Percentiles rank a stretch among this genome's conserved stretches.
phyloP scores from a whole-genome alignment of 306 rosid genomes.

The Begonia peltatifolia region DNA sequence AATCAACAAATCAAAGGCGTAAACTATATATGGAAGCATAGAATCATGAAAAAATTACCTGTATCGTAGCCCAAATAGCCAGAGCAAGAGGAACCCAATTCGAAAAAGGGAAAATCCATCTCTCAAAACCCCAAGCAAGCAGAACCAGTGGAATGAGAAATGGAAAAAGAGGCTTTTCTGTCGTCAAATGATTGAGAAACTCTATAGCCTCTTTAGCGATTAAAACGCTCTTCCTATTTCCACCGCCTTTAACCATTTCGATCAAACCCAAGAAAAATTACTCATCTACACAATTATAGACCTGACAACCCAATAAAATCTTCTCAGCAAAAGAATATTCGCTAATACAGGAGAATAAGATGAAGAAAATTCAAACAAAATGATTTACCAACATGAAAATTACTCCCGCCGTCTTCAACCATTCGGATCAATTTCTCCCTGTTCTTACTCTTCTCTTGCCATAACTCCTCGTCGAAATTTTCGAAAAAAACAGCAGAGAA shows the following conservation, averaged over 20 bases:
- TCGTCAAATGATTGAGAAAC: slow-evolving; percentile 29
- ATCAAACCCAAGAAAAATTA: background rate
- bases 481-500: no score
- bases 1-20: background rate
- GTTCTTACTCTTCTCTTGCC: no score
- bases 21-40: no score
- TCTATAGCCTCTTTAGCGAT: slow-evolving; percentile 32
- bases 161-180: slow-evolving; percentile 45
- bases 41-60: slow-evolving; percentile 27
- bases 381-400: no score
- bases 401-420: no score
- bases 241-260: slow-evolving; percentile 37
- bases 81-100: slow-evolving; percentile 69
- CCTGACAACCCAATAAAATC: no score
- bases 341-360: no score
- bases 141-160: slow-evolving; percentile 49
- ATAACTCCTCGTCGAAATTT: no score
- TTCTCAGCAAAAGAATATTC: no score
- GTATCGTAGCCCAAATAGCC: slow-evolving; percentile 75
- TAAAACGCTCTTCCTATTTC: slow-evolving; percentile 23
- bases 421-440: no score
- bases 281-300: no score
- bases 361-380: no score
- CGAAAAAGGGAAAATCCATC: slow-evolving; percentile 73
- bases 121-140: slow-evolving; percentile 67